Percentiles rank a stretch among this genome's conserved stretches.
These are phyloP conservation scores for Alternaria incomplexa DNA, from an alignment of 2,329 filamentous ascomycete genomes.

Conservation along the genomic window DNA sequence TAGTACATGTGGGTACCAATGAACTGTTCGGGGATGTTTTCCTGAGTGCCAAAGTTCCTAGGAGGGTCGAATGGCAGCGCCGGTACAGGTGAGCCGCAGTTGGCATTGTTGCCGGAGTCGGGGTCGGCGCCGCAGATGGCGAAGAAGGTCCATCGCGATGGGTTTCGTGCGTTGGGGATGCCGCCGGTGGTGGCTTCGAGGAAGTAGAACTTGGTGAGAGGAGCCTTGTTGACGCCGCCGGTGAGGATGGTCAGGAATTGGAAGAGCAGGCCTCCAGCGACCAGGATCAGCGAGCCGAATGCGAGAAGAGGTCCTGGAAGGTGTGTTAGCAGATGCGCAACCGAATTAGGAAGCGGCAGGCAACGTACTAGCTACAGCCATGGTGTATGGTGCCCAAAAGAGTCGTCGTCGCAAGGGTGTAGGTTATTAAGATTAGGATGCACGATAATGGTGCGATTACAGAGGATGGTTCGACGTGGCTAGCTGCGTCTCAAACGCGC, in stretches of 20 bases:
- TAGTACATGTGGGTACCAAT: conserved; percentile 70
- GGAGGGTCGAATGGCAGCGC: conserved; percentile 70
- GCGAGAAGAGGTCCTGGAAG: conserved; percentile 61
- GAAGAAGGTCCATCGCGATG: conserved; percentile 90
- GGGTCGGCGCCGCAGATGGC: conserved; percentile 71
- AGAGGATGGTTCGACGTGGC: conserved; percentile 5
- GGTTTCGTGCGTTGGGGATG: conserved; percentile 62
- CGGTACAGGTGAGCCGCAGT: conserved; percentile 70
- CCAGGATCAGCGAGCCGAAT: conserved; percentile 65
- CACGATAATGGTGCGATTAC: conserved; percentile 5
- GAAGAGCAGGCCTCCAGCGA: conserved; percentile 66
- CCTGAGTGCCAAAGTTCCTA: conserved; percentile 65
- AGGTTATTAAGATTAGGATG: conserved; percentile 16
- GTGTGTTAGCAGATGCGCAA: not conserved
- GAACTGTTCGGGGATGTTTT: conserved; percentile 61
- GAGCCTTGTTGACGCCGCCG: conserved; percentile 60
- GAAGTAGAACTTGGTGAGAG: conserved; percentile 82
- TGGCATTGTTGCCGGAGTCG: conserved; percentile 57
- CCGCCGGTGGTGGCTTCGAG: conserved; percentile 76
- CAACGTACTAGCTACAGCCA: conserved; percentile 24
- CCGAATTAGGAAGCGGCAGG: conserved; percentile 9
- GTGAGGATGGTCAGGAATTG: conserved; percentile 71
- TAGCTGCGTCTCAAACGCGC: conserved; percentile 3
- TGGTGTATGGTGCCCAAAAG: conserved; percentile 1
- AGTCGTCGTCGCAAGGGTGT: not conserved